Percentiles rank a stretch among this genome's conserved stretches.
These are phyloP conservation scores for Malus sylvestris DNA, from an alignment of 306 rosid species.

Conservation along the genomic window DNA sequence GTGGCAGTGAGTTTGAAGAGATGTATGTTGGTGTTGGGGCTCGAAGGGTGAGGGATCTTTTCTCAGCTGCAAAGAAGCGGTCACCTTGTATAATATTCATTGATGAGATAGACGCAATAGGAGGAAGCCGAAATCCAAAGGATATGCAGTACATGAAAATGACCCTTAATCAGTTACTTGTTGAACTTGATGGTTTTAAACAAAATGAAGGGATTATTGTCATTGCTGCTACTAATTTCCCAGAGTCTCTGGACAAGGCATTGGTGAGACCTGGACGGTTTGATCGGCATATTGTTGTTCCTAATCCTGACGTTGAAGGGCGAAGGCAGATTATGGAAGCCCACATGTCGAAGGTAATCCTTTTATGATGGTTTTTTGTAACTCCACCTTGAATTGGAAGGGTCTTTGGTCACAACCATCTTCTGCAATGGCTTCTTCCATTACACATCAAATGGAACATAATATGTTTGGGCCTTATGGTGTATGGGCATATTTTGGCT, in stretches of 20 bases:
- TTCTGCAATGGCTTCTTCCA: neutral
- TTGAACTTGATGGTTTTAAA: slow-evolving; percentile 93
- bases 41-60: slow-evolving; percentile 86
- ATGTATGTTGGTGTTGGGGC: slow-evolving; percentile 97
- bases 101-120: slow-evolving; percentile 94
- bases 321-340: slow-evolving; percentile 86
- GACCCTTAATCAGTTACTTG: slow-evolving; percentile 91
- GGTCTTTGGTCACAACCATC: neutral
- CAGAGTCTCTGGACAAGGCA: slow-evolving; percentile 85
- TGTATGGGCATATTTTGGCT: neutral
- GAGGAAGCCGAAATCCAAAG: slow-evolving; percentile 75
- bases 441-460: neutral
- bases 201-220: slow-evolving; percentile 94
- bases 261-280: slow-evolving; percentile 94
- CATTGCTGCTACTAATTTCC: slow-evolving; percentile 91
- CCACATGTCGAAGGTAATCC: slow-evolving; percentile 80
- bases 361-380: neutral
- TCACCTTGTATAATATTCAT: slow-evolving; percentile 91
- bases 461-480: neutral
- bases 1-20: slow-evolving; percentile 98
- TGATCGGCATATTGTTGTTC: slow-evolving; percentile 83
- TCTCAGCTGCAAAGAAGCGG: slow-evolving; percentile 80
- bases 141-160: slow-evolving; percentile 74
- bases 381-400: neutral
- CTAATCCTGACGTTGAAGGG: slow-evolving; percentile 96